Conservation (phyloP, 768 basidiomycete genomes). For the Boletus subcaerulescens region DNA sequence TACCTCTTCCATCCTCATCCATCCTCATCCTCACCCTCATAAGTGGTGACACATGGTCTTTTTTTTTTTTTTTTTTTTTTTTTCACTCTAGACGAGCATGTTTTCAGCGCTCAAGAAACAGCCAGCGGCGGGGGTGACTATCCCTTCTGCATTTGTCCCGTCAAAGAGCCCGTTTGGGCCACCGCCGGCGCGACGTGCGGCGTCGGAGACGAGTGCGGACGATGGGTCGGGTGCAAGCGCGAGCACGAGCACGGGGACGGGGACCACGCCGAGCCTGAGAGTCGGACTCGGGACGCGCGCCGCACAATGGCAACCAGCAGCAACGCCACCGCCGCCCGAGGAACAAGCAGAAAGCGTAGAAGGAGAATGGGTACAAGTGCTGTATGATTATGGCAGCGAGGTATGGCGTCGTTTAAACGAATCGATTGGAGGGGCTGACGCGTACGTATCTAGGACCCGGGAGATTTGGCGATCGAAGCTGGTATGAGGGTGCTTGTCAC, state of each 20-base stretch:
- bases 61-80: too few species aligned
- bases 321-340: constrained; percentile 10
- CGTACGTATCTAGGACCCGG: constrained; percentile 58
- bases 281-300: not conserved
- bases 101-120: constrained; percentile 21
- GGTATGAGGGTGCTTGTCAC: constrained; percentile 60
- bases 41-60: too few species aligned
- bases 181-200: constrained; percentile 46
- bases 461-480: constrained; percentile 59
- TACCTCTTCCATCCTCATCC: too few species aligned
- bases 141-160: constrained; percentile 37
- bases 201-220: constrained; percentile 16
- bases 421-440: not conserved
- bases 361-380: constrained; percentile 75
- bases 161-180: constrained; percentile 49
- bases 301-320: not conserved
- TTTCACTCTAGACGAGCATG: constrained; percentile 19
- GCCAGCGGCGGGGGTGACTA: constrained; percentile 42
- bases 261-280: too few species aligned
- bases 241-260: too few species aligned
- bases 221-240: not conserved
- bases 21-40: too few species aligned
- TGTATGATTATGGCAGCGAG: constrained; percentile 71
- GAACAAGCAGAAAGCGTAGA: constrained; percentile 31
- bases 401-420: constrained; percentile 32